phyloP scores from a whole-genome alignment of 805 yeast genomes.

The Metschnikowia amazonensis region DNA sequence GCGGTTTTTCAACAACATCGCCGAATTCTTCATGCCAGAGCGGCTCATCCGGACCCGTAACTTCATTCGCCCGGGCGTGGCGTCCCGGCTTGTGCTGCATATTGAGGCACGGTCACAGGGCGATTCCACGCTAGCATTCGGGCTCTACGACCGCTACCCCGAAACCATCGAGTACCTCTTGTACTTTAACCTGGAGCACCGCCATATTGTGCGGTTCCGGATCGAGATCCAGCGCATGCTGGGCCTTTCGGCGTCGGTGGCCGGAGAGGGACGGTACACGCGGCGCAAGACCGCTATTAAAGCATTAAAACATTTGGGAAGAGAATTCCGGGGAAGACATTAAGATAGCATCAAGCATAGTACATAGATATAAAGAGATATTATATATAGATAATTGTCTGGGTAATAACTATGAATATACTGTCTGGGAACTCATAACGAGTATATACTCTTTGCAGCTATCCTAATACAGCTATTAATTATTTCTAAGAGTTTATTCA shows the following conservation, averaged over 20 bases:
- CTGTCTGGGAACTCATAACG: too few relatives aligned
- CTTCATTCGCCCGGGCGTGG: constrained; percentile 21
- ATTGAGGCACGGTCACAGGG: constrained; percentile 19
- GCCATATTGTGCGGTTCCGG: constrained; percentile 22
- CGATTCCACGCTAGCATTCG: constrained; percentile 21
- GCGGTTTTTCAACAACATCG: constrained; percentile 20
- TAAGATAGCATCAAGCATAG: too few relatives aligned
- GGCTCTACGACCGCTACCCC: constrained; percentile 33
- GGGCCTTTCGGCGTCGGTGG: constrained; percentile 7
- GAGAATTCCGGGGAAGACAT: too few relatives aligned
- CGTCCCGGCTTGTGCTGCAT: constrained; percentile 16
- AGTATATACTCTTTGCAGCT: too few relatives aligned
- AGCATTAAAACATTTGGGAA: too few relatives aligned
- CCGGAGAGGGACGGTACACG: constrained; percentile 19
- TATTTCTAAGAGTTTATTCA: too few relatives aligned
- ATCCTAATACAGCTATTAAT: too few relatives aligned
- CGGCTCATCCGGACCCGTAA: constrained; percentile 22
- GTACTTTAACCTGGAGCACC: constrained; percentile 19
- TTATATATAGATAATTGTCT: too few relatives aligned
- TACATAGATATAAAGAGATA: too few relatives aligned
- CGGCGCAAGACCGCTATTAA: constrained; percentile 24
- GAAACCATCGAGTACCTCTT: constrained; percentile 30
- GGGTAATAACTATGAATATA: too few relatives aligned
- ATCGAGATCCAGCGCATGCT: constrained; percentile 19
- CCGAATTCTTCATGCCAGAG: constrained; percentile 33